phyloP scores from a whole-genome alignment of 164 flowering plant genomes.

The Nelumbo lutea region DNA sequence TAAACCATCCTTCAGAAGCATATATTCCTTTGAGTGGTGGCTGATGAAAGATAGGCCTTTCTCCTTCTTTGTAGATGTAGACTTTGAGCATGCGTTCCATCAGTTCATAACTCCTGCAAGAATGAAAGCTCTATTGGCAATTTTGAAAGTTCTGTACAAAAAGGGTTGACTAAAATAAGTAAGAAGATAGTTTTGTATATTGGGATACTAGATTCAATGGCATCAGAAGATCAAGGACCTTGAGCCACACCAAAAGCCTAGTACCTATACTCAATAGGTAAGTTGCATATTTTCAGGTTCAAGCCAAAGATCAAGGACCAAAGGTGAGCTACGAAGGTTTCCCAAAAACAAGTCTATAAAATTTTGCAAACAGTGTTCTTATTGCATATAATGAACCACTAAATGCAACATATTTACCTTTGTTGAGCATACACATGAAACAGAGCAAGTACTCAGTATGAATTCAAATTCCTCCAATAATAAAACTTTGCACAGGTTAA shows the following conservation, averaged over 20 bases:
- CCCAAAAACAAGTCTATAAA: too few species aligned
- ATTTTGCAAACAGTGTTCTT: too few species aligned
- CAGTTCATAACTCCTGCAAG: conserved; percentile 66
- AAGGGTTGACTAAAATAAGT: neutral
- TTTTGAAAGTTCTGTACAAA: neutral
- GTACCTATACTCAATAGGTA: neutral
- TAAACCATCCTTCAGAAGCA: conserved; percentile 88
- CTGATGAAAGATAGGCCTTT: conserved; percentile 51
- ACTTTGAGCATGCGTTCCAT: conserved; percentile 69
- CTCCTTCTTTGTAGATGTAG: conserved; percentile 58
- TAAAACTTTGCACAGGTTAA: neutral
- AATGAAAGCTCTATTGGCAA: neutral
- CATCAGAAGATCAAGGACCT: too few species aligned
- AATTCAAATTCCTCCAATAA: too few species aligned
- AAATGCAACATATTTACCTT: neutral
- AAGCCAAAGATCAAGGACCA: neutral
- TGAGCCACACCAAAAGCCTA: neutral
- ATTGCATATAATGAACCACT: too few species aligned
- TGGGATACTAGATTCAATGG: neutral
- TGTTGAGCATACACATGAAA: neutral
- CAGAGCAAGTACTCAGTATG: neutral
- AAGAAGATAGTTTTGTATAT: neutral
- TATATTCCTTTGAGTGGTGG: conserved; percentile 57
- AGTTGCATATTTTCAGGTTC: neutral
- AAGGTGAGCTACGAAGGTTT: too few species aligned